Base-by-base conservation (phyloP, 1,284 basidiomycete species). In the Tausonia pullulans region DNA sequence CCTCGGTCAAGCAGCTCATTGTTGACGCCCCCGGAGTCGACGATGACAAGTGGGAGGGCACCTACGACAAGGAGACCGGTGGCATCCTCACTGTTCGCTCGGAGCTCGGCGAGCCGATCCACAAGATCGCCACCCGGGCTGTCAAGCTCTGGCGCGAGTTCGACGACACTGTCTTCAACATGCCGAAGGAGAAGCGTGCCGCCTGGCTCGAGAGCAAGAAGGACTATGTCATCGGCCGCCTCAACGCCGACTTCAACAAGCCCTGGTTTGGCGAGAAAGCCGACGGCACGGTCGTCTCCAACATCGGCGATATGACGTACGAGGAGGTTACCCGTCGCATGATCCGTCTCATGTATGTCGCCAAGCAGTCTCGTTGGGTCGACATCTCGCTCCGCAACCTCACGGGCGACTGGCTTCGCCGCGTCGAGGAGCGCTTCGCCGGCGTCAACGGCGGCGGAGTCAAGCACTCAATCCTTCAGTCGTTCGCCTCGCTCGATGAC, bases 141-240 rank as follows among this genome's bases (percentile, higher is more conserved):
- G 90, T 98, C 74, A 96, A 91, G 79, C 81, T 98, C 58, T 98
- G 95, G 95, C 91, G 90, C 76, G 93, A 98, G 80, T 96, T 97
- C 73, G 96, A 98, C 75, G 87, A 96, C 72, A 90, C 86, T 10
- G 88, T 98, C 68, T 98, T 98, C 83, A 87, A 87, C 75, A 78
- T 97, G 68, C 86, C 94, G 11, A 91, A 93, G 78, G 94, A 98
- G 79, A 98, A 98, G 82, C 87, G 93, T 62, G 81, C 77, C 39
- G 82, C 85, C 4, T 98, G 93, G 94, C 80, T 98, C 69, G 80
- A 81, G 60, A 87, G 91, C 78, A 89, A 88, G 73, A 87, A 87
- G 73, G 85, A 88, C 66, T 94, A 93, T 73, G 83, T 98, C 63
- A 95, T 98, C 72, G 82, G 81, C 67, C 90, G 94, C 75, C 81